Conservation (phyloP, 176 grass and related monocot species). For the Avena insularis region DNA sequence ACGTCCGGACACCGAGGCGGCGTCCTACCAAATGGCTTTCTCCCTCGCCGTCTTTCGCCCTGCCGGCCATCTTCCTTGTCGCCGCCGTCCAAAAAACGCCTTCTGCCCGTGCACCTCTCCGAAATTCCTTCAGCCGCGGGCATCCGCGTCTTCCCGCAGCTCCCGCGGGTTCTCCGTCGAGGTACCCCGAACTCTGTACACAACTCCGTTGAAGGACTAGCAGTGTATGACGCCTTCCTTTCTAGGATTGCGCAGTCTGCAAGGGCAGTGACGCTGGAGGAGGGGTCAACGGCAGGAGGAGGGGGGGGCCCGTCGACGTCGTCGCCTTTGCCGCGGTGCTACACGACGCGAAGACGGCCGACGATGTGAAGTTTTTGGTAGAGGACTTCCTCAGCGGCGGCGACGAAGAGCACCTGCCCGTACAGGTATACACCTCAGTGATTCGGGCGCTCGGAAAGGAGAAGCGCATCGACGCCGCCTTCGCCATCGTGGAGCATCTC, state of each 20-base stretch:
- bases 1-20: background rate
- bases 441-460: constrained; percentile 65
- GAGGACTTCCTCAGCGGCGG: constrained; percentile 38
- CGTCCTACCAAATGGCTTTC: constrained; percentile 42
- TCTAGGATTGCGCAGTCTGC: constrained; percentile 46
- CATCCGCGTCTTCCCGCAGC: background rate
- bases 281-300: background rate
- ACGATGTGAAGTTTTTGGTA: constrained; percentile 56
- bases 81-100: background rate
- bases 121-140: background rate
- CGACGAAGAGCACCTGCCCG: constrained; percentile 46
- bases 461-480: constrained; percentile 63
- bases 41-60: constrained; percentile 40
- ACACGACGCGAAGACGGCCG: constrained; percentile 56
- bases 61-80: background rate
- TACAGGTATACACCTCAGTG: constrained; percentile 76
- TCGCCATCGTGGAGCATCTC: constrained; percentile 74
- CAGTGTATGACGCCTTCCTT: constrained; percentile 34
- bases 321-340: constrained; percentile 52
- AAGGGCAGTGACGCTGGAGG: background rate
- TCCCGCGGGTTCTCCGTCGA: constrained; percentile 27
- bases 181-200: constrained; percentile 36
- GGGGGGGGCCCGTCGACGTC: constrained; percentile 55
- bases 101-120: background rate
- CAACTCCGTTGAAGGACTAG: background rate